Evolutionary conservation across 441 rosid genomes (phyloP).

Genomic region (Adansonia gregorii): DNA sequence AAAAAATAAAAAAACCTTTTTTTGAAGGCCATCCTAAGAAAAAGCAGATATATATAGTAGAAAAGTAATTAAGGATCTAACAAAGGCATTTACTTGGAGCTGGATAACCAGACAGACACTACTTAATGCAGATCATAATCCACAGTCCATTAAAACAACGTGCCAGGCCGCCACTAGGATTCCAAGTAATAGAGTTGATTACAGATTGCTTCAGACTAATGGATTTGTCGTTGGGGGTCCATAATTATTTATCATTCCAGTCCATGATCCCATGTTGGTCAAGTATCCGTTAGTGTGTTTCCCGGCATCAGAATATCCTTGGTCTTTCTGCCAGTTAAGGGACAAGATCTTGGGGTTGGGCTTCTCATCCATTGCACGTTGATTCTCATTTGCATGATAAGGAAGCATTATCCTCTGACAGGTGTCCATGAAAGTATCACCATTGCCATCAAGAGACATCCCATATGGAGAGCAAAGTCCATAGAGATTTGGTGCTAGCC

Average conservation of each 20-base stretch:
- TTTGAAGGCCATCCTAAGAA: conserved; percentile 28
- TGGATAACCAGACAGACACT: background rate
- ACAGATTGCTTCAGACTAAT: conserved; percentile 43
- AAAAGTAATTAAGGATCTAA: background rate
- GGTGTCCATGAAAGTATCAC: conserved; percentile 54
- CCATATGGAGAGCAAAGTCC: conserved; percentile 44
- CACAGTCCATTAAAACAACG: background rate
- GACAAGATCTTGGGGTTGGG: conserved; percentile 71
- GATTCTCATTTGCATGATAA: conserved; percentile 51
- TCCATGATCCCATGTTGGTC: conserved; percentile 74
- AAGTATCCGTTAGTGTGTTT: conserved; percentile 57
- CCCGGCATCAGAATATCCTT: conserved; percentile 57
- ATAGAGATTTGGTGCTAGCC: conserved; percentile 40
- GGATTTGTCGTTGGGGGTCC: conserved; percentile 66
- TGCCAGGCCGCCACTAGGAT: background rate
- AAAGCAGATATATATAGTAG: conserved; percentile 14
- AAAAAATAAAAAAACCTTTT: too few relatives aligned
- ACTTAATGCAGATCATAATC: background rate
- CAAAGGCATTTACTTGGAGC: conserved; percentile 28
- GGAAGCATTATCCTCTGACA: conserved; percentile 68
- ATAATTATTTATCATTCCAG: conserved; percentile 70
- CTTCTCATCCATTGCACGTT: conserved; percentile 62
- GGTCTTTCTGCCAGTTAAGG: conserved; percentile 81
- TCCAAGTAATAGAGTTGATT: background rate
- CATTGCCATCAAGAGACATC: conserved; percentile 40